Conservation (phyloP, 2,329 filamentous ascomycete genomes). For the Alternaria viburni region DNA sequence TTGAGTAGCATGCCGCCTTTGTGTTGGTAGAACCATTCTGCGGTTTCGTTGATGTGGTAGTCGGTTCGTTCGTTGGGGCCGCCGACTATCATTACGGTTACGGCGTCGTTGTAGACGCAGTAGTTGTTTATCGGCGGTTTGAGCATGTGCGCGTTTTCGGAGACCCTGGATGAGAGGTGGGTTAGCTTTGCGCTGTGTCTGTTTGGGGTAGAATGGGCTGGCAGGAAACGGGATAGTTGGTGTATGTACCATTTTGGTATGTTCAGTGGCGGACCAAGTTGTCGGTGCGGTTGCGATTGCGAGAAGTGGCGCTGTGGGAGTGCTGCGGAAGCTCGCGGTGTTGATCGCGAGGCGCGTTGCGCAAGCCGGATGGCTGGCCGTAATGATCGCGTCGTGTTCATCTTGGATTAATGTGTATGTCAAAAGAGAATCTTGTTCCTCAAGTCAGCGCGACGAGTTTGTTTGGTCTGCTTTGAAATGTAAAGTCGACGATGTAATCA, state of each 20-base stretch:
- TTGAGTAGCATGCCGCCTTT: conserved; percentile 92
- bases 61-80: conserved; percentile 95
- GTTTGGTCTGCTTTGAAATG: neutral
- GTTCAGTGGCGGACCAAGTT: conserved; percentile 45
- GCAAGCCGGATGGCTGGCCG: conserved; percentile 20
- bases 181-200: neutral
- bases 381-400: conserved; percentile 24
- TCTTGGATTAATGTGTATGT: neutral
- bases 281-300: conserved; percentile 22
- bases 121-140: conserved; percentile 97
- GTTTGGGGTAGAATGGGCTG: neutral
- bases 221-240: no score
- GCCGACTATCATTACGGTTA: conserved; percentile 93
- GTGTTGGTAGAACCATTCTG: conserved; percentile 99
- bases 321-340: conserved; percentile 18
- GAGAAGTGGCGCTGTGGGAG: conserved; percentile 36
- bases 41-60: conserved; percentile 96
- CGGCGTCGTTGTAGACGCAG: conserved; percentile 86
- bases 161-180: conserved; percentile 67
- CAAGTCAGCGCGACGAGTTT: neutral
- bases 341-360: conserved; percentile 16
- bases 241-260: conserved; percentile 50
- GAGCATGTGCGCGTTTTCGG: conserved; percentile 88
- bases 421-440: neutral
- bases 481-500: conserved; percentile 2